Evolutionary conservation across 129 eudicot species (phyloP).

Genomic region (Gnaphalium uliginosum): DNA sequence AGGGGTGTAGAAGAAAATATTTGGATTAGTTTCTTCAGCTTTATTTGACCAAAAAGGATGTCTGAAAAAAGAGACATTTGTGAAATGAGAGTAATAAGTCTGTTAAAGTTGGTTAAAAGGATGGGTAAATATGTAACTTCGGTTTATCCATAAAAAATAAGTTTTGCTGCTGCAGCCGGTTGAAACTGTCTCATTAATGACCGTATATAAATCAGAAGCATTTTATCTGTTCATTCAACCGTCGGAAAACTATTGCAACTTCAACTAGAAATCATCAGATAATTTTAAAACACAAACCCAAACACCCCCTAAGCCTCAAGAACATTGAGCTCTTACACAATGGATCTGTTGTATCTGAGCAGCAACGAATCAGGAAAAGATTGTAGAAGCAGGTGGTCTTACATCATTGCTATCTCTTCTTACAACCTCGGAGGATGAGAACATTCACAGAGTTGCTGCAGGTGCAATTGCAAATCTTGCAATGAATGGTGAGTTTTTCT

Average conservation of each 20-base stretch:
- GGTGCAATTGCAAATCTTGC: slow-evolving; percentile 97
- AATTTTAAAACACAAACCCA: slow-evolving; percentile 2
- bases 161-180: not conserved
- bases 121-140: not conserved
- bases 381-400: slow-evolving; percentile 96
- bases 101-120: not conserved
- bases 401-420: slow-evolving; percentile 77
- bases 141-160: not conserved
- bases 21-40: no score
- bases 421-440: slow-evolving; percentile 75
- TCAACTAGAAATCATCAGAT: not conserved
- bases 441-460: slow-evolving; percentile 87
- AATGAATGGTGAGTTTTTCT: slow-evolving; percentile 65
- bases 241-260: not conserved
- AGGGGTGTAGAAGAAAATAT: not conserved
- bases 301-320: not conserved
- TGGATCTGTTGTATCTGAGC: slow-evolving; percentile 27
- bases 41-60: not conserved
- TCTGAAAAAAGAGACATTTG: no score
- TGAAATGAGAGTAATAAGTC: slow-evolving; percentile 6
- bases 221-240: not conserved
- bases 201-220: not conserved
- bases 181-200: not conserved
- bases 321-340: slow-evolving; percentile 4
- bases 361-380: slow-evolving; percentile 85